Percentiles rank a stretch among this genome's conserved stretches.
phyloP scores from a whole-genome alignment of 148 eudicot genomes.

The Rheum nobile region DNA sequence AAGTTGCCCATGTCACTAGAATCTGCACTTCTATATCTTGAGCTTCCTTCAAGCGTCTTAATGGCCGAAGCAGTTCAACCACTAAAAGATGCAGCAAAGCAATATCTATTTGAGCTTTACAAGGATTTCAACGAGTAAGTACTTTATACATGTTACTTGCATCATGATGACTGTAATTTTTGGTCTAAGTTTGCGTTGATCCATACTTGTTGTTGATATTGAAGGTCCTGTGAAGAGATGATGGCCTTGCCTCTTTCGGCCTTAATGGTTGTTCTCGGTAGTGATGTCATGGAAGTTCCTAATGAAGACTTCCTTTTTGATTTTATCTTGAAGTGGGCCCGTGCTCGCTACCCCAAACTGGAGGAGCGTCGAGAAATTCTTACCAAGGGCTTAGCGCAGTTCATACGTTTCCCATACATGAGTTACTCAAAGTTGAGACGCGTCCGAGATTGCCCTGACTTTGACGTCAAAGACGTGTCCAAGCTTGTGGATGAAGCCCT shows the following conservation, averaged over 20 bases:
- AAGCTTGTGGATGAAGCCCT: background rate
- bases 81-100: background rate
- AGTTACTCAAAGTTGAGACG: background rate
- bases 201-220: background rate
- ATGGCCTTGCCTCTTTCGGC: background rate
- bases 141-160: too few species aligned
- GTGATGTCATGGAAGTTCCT: background rate
- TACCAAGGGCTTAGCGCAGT: background rate
- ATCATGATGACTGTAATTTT: too few species aligned
- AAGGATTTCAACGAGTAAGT: background rate
- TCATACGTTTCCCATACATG: background rate
- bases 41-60: background rate
- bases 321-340: background rate
- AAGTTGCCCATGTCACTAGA: background rate
- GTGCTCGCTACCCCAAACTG: background rate
- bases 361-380: background rate
- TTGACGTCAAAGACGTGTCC: background rate
- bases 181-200: too few species aligned
- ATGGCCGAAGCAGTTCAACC: background rate
- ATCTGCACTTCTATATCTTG: background rate
- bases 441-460: background rate
- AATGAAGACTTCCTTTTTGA: background rate
- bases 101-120: background rate
- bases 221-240: background rate
- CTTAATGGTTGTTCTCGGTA: background rate